These are phyloP conservation scores for Epicoccum sorghinum DNA, from an alignment of 2,329 filamentous ascomycete species.

Conservation along the genomic window DNA sequence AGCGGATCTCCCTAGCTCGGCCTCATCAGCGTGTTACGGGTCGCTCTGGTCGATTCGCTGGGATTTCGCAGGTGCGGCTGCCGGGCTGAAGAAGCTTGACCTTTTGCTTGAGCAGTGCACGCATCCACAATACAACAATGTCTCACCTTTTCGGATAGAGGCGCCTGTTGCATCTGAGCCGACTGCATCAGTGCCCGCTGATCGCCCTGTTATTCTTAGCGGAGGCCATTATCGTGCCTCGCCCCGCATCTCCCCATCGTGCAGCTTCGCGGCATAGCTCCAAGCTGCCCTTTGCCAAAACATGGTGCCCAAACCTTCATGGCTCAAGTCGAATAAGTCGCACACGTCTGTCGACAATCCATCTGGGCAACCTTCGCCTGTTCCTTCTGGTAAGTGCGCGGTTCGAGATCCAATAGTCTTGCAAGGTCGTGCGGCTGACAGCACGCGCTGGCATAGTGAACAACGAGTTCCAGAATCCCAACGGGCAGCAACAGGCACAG, in stretches of 20 bases:
- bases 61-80: constrained; percentile 40
- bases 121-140: constrained; percentile 20
- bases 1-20: constrained; percentile 21
- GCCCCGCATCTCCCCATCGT: constrained; percentile 29
- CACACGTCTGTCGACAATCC: constrained; percentile 45
- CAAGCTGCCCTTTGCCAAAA: constrained; percentile 33
- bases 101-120: constrained; percentile 27
- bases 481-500: constrained; percentile 18
- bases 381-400: constrained; percentile 42
- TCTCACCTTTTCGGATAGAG: constrained; percentile 19
- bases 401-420: constrained; percentile 28
- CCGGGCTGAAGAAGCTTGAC: constrained; percentile 30
- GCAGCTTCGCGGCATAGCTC: constrained; percentile 28
- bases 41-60: constrained; percentile 33
- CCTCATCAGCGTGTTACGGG: constrained; percentile 29
- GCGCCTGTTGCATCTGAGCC: constrained; percentile 29
- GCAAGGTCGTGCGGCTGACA: constrained; percentile 39
- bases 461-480: constrained; percentile 33
- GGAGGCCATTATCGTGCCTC: constrained; percentile 26
- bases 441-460: constrained; percentile 44
- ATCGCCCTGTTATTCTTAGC: constrained; percentile 44
- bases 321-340: constrained; percentile 48
- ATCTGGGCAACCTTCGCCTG: constrained; percentile 43
- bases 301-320: constrained; percentile 48
- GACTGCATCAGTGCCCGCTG: constrained; percentile 24